A percentile compares a stretch with the other conserved stretches of the same genome.
phyloP scores from a whole-genome alignment of 1,284 basidiomycete genomes.

The Laetiporus sulphureus region DNA sequence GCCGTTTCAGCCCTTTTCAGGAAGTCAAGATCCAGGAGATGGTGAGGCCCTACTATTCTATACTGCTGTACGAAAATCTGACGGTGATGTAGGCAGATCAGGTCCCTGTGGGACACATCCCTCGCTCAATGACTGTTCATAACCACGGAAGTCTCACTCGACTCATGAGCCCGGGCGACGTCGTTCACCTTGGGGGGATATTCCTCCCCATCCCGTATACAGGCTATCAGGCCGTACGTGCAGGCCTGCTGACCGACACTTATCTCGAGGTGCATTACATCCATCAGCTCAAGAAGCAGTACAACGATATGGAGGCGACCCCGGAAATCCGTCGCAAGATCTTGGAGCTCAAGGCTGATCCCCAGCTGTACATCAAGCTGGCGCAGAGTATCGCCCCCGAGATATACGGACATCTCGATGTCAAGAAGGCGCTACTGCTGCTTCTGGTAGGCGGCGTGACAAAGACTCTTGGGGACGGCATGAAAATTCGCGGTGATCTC shows the following conservation, averaged over 20 bases:
- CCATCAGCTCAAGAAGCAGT: constrained; percentile 96
- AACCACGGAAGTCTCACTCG: constrained; percentile 89
- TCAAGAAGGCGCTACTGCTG: constrained; percentile 95
- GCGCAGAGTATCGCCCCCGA: constrained; percentile 93
- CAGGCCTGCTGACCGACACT: constrained; percentile 95
- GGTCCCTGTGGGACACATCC: constrained; percentile 99
- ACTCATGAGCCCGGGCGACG: constrained; percentile 91
- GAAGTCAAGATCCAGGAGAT: constrained; percentile 99
- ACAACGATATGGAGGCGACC: constrained; percentile 90
- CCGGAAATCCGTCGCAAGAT: constrained; percentile 77
- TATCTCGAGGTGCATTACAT: constrained; percentile 92
- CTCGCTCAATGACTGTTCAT: constrained; percentile 96
- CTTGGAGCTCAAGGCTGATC: constrained; percentile 67
- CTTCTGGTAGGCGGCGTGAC: constrained; percentile 94
- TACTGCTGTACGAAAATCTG: not conserved
- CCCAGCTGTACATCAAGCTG: constrained; percentile 79
- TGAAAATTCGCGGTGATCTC: constrained; percentile 98
- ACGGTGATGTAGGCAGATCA: constrained; percentile 74
- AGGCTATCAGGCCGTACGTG: constrained; percentile 84
- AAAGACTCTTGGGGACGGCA: constrained; percentile 92
- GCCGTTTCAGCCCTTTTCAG: constrained; percentile 97
- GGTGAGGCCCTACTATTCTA: constrained; percentile 40
- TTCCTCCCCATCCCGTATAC: constrained; percentile 90
- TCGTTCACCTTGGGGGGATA: constrained; percentile 86
- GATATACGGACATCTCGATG: constrained; percentile 97